Evolutionary conservation across 352 stramenopile genomes (phyloP), one percentile per base, ranked within the genome.

Genomic region (Thraustochytrium sp.): DNA sequence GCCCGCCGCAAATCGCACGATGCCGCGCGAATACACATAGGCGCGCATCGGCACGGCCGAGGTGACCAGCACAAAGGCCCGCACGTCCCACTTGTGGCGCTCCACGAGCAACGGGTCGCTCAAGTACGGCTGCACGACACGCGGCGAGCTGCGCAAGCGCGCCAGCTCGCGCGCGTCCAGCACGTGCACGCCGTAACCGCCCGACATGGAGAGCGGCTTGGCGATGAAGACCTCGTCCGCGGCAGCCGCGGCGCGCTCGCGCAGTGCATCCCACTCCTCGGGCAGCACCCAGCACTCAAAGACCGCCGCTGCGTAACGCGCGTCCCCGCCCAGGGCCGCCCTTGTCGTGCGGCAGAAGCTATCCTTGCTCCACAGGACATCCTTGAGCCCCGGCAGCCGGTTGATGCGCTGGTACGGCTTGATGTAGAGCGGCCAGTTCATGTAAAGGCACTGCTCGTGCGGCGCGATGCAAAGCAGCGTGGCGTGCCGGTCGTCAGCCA

Each of bases 51-150:
- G 93, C 36, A 91, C 87, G 68, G 90, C 92, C 26, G 91, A 96
- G 11, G 93, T 89, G 55, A 97, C 93, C 18, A 97, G 87, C 36
- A 96, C 93, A 84, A 96, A 97, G 86, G 97, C 92, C 9, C 93
- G 87, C 63, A 97, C 85, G 73, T 97, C 93, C 38, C 96, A 97
- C 84, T 97, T 97, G 88, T 96, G 95, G 77, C 92, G 92, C 13
- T 92, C 92, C 9, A 97, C 88, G 8, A 97, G 90, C 76, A 96
- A 72, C 13, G 93, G 93, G 59, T 94, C 91, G 36, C 93, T 89
- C 82, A 97, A 94, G 86, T 97, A 97, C n/a, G 91, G 88, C 38
- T 92, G 94, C 8, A 96, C 89, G 0, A 96, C 87, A 75, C 94
- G 96, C 3, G 91, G 21, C 21, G 23, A 36, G 4, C 23, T 72